Evolutionary conservation across 1,284 basidiomycete species (phyloP).

Genomic region (Stygiomarasmius scandens): DNA sequence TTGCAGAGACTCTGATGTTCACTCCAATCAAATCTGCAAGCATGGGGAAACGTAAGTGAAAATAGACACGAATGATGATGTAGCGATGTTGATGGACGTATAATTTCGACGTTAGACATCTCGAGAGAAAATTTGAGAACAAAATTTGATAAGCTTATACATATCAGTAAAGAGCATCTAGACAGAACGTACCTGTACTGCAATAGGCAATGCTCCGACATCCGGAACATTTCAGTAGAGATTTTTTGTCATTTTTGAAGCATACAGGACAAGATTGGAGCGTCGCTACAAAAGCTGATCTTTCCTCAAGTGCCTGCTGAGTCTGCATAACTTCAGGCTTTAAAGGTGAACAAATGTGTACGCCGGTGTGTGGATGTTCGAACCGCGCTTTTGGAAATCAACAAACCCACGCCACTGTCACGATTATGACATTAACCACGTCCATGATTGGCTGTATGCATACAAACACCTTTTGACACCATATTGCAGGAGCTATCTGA

Average conservation of each 20-base stretch:
- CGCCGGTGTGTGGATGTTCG: too few relatives aligned
- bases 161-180: too few relatives aligned
- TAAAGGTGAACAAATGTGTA: too few relatives aligned
- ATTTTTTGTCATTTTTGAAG: constrained; percentile 24
- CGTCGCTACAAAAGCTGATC: constrained; percentile 18
- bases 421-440: too few relatives aligned
- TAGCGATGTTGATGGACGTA: background rate
- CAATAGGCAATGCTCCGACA: constrained; percentile 34
- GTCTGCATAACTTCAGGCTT: too few relatives aligned
- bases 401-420: too few relatives aligned
- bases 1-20: constrained; percentile 31
- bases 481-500: too few relatives aligned
- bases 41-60: background rate
- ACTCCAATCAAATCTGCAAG: constrained; percentile 26
- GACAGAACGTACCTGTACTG: constrained; percentile 22
- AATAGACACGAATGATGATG: background rate
- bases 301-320: too few relatives aligned
- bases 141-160: too few relatives aligned
- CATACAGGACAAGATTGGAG: constrained; percentile 33
- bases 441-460: too few relatives aligned
- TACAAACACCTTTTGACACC: too few relatives aligned
- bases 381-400: too few relatives aligned
- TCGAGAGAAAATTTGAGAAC: background rate
- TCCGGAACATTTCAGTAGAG: constrained; percentile 29
- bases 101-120: background rate